Evolutionary conservation across 176 grass and related monocot species (phyloP), one percentile per base, ranked within the genome.

Genomic region (Carex myosuroides): DNA sequence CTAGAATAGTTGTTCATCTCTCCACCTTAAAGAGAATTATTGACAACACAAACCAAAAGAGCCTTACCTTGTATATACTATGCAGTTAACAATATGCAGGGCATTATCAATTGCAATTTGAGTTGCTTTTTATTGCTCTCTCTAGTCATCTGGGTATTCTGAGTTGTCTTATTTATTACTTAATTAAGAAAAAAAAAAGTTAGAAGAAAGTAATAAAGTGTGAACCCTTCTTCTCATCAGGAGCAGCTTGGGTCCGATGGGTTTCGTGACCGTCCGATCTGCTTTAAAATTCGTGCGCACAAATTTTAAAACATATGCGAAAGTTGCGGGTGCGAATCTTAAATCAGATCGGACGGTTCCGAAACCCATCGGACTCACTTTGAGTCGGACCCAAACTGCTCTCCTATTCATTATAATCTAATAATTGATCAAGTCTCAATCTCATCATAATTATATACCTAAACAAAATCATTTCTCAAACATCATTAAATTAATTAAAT

Each of bases 401-500:
- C n/a, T n/a, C n/a, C n/a, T n/a, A n/a, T n/a, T n/a, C n/a, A 17
- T 54, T 37, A 54, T 52, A 68, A 5, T 64, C 14, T 20, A 69
- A 83, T 83, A 52, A 83, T 83, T 83, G 62, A 52, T 64, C 80
- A 67, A 83, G 61, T 83, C 21, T 13, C 22, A 66, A 83, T 83
- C 42, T 83, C 41, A 68, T 54, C 13, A 83, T 66, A 29, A 69
- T 53, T 53, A 54, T 53, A 55, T 83, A 64, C 17, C 39, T 65
- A 67, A 66, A 68, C 13, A 14, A 33, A 22, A 77, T 33, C 13
- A 56, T 22, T 78, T 78, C 4, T 32, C 17, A 7, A 56, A 78
- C 13, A 56, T 33, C 73, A 56, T 56, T 17, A 17, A 54, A 53
- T 33, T 56, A 2, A 26, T 64, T 46, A 20, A 52, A n/a, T n/a